A percentile compares a stretch with the other conserved stretches of the same genome.
phyloP scores from a whole-genome alignment of 1,139 yeast genomes.

The Tardiomyces digboiensis region DNA sequence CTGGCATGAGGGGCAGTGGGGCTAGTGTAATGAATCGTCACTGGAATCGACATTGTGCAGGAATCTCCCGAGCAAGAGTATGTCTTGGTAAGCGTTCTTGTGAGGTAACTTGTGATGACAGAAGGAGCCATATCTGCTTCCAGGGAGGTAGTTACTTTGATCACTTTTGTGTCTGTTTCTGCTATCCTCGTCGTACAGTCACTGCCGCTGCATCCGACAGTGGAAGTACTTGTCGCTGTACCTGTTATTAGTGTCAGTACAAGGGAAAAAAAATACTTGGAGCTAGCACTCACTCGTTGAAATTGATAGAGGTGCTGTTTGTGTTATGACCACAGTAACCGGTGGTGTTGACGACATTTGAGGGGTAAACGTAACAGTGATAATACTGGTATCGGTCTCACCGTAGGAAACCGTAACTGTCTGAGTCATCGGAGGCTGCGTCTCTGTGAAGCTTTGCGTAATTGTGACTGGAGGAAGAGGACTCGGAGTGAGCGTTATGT shows the following conservation, averaged over 20 bases:
- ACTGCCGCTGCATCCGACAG: not conserved
- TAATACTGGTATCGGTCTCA: not conserved
- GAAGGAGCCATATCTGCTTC: not conserved
- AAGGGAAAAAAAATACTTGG: not conserved
- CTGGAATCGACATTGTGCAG: not conserved
- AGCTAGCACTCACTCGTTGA: no score
- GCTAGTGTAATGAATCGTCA: not conserved
- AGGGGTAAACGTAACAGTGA: not conserved
- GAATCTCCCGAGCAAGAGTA: not conserved
- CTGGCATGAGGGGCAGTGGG: not conserved
- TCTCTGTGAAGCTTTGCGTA: not conserved
- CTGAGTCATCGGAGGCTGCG: slow-evolving; percentile 1
- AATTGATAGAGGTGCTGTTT: not conserved
- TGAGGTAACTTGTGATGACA: not conserved
- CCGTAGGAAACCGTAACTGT: not conserved
- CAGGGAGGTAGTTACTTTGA: not conserved
- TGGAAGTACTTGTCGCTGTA: not conserved
- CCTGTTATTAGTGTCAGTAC: not conserved
- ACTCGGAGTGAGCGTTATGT: not conserved
- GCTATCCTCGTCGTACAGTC: not conserved
- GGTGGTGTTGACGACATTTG: slow-evolving; percentile 1
- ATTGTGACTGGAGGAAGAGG: not conserved
- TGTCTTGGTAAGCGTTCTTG: not conserved
- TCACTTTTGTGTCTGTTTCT: not conserved
- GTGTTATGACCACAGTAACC: not conserved